A percentile compares a stretch with the other conserved stretches of the same genome.
phyloP scores from a whole-genome alignment of 495 filamentous ascomycete species.

The Penicillium simplicissimum region DNA sequence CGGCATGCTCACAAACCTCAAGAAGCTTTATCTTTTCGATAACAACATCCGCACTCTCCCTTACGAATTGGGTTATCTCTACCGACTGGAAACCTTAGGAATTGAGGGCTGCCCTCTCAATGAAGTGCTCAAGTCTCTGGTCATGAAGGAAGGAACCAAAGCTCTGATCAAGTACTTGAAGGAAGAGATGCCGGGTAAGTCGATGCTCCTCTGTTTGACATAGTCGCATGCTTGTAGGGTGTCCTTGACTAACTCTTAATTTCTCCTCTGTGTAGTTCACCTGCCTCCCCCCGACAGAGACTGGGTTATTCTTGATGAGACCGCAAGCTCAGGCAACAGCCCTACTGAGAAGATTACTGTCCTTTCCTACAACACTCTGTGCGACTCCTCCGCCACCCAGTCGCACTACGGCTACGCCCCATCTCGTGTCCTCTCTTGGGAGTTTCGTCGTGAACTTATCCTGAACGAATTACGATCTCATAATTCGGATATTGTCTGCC shows the following conservation, averaged over 20 bases:
- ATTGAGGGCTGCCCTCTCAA: constrained; percentile 89
- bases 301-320: constrained; percentile 68
- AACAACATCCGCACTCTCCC: constrained; percentile 83
- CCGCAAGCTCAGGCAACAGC: constrained; percentile 37
- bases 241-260: constrained; percentile 6
- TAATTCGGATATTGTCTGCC: constrained; percentile 82
- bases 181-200: constrained; percentile 79
- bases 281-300: constrained; percentile 73
- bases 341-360: constrained; percentile 68
- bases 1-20: constrained; percentile 90
- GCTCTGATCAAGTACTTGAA: constrained; percentile 78
- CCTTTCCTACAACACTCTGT: constrained; percentile 91
- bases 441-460: constrained; percentile 78
- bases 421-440: constrained; percentile 75
- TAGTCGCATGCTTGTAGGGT: background rate
- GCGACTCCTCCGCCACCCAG: constrained; percentile 84
- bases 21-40: constrained; percentile 78
- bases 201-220: background rate
- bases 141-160: constrained; percentile 84
- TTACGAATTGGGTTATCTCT: constrained; percentile 82
- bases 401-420: constrained; percentile 87
- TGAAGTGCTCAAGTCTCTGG: constrained; percentile 66
- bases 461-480: constrained; percentile 76
- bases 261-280: constrained; percentile 33
- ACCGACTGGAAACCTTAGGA: constrained; percentile 82